Conservation (phyloP, 495 filamentous ascomycete species). For the Trichoderma erinaceum region DNA sequence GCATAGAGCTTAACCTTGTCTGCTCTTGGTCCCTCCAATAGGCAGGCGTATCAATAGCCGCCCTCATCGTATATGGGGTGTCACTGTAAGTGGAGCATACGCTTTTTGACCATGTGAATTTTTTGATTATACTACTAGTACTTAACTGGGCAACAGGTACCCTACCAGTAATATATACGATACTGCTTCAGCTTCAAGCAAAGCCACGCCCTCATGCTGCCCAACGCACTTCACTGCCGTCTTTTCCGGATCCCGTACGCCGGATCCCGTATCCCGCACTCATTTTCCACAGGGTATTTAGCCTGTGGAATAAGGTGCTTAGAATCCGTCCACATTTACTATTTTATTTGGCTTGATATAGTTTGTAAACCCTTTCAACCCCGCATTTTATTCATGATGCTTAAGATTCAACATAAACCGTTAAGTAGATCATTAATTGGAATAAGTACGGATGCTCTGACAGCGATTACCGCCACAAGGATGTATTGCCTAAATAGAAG, state of each 20-base stretch:
- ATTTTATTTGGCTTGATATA: not conserved
- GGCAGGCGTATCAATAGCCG: too few relatives aligned
- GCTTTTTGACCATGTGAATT: too few relatives aligned
- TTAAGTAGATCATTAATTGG: not conserved
- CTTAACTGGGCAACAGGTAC: too few relatives aligned
- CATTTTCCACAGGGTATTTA: not conserved
- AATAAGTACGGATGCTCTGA: not conserved
- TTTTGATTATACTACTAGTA: too few relatives aligned
- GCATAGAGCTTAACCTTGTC: too few relatives aligned
- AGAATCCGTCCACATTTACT: not conserved
- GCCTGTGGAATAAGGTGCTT: not conserved
- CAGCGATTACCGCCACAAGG: not conserved
- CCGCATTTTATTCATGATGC: not conserved
- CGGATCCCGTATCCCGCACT: not conserved
- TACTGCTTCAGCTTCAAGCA: too few relatives aligned
- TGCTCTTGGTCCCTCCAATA: too few relatives aligned
- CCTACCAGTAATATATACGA: too few relatives aligned
- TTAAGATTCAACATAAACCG: not conserved
- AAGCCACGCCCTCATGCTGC: too few relatives aligned
- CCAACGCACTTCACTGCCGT: not conserved
- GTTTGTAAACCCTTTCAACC: not conserved
- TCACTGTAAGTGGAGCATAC: too few relatives aligned
- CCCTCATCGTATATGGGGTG: too few relatives aligned
- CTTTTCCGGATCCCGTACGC: not conserved
- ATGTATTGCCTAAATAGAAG: not conserved